A percentile compares a stretch with the other conserved stretches of the same genome.
Conservation (phyloP, 2,329 filamentous ascomycete genomes). For the Dothideomycetes sp. region DNA sequence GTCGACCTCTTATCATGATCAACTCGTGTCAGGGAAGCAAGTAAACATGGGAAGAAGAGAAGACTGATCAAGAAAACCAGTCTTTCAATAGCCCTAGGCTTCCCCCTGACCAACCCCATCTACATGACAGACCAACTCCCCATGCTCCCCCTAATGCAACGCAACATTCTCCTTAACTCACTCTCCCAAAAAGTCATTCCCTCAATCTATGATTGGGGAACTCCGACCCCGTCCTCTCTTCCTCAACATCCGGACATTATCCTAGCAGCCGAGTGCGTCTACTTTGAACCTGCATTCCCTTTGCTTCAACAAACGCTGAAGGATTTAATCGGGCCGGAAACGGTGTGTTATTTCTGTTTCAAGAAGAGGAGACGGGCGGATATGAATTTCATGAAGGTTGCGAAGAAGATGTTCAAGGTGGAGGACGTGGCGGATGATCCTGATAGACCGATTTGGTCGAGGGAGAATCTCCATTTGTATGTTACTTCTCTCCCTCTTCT, state of each 20-base stretch:
- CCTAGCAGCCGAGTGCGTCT: conserved; percentile 93
- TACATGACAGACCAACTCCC: conserved; percentile 78
- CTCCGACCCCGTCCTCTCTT: conserved; percentile 30
- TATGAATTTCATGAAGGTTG: conserved; percentile 43
- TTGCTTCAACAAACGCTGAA: conserved; percentile 70
- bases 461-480: conserved; percentile 44
- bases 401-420: conserved; percentile 41
- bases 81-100: conserved; percentile 50
- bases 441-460: conserved; percentile 35
- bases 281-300: conserved; percentile 93
- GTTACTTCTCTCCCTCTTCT: too few relatives aligned
- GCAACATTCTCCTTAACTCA: conserved; percentile 75
- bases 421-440: conserved; percentile 40
- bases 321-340: conserved; percentile 57
- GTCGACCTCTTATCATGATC: too few relatives aligned
- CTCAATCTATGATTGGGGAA: conserved; percentile 69
- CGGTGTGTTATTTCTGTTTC: conserved; percentile 81
- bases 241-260: conserved; percentile 64
- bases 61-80: conserved; percentile 22
- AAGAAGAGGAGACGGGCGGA: conserved; percentile 76
- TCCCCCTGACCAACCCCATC: conserved; percentile 47
- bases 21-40: too few relatives aligned
- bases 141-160: conserved; percentile 78
- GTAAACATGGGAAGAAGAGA: neutral
- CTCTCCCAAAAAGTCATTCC: conserved; percentile 56